Percentiles rank a stretch among this genome's conserved stretches.
phyloP scores from a whole-genome alignment of 2,329 filamentous ascomycete species.

The Drechslerella dactyloides region DNA sequence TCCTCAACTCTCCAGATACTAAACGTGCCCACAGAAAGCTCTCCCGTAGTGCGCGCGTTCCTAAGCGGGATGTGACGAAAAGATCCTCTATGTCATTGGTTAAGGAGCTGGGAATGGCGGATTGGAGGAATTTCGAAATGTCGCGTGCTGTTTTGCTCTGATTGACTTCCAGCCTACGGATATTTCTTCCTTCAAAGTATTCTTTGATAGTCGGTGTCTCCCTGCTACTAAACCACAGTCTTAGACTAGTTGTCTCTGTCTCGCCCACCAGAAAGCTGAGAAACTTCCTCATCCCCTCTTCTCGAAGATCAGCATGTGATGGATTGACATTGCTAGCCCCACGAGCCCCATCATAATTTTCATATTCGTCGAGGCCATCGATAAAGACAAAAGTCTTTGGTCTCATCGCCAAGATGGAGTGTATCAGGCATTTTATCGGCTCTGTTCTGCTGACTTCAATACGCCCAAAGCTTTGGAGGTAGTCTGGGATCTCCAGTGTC shows the following conservation, averaged over 20 bases:
- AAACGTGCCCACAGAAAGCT: slow-evolving; percentile 1
- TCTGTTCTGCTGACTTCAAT: neutral
- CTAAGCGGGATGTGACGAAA: neutral
- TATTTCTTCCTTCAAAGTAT: neutral
- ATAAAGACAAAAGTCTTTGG: slow-evolving; percentile 1
- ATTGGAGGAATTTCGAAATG: neutral
- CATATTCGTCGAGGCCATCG: slow-evolving; percentile 7
- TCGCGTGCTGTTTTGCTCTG: neutral
- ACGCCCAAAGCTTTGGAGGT: neutral
- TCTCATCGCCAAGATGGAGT: neutral
- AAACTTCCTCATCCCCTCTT: neutral
- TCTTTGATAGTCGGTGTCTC: neutral
- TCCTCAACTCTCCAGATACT: too few relatives aligned
- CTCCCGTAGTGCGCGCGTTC: too few relatives aligned
- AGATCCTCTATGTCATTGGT: neutral
- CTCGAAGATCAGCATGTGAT: neutral
- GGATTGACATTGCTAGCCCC: too few relatives aligned
- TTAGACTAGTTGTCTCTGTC: neutral
- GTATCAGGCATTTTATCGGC: neutral
- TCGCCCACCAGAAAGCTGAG: neutral
- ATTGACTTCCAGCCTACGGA: neutral
- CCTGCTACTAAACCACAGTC: slow-evolving; percentile 11
- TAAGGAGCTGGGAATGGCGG: slow-evolving; percentile 1
- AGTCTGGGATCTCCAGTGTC: neutral
- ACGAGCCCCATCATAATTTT: slow-evolving; percentile 3